A percentile compares a stretch with the other conserved stretches of the same genome.
Evolutionary conservation across 2,329 filamentous ascomycete species (phyloP).

Genomic region (Diplodia seriata): DNA sequence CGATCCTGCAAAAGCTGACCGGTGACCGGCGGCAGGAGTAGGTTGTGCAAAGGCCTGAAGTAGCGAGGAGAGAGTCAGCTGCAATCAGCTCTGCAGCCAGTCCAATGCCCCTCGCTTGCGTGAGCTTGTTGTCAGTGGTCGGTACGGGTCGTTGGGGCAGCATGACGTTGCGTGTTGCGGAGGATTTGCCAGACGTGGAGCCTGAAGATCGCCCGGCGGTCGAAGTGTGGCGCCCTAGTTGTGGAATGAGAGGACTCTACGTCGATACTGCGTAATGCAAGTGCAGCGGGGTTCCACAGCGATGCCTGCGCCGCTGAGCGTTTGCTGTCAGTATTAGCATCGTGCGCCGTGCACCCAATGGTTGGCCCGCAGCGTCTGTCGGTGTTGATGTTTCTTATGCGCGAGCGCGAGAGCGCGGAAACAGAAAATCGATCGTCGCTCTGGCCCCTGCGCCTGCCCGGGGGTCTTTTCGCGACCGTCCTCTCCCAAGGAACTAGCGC

Average conservation of each 20-base stretch:
- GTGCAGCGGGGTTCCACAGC: neutral
- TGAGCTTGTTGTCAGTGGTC: neutral
- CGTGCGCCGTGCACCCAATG: neutral
- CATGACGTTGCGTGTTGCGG: slow-evolving; percentile 13
- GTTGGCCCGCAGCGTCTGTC: neutral
- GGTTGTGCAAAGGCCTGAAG: too few species aligned
- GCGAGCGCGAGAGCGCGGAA: neutral
- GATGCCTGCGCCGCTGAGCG: neutral
- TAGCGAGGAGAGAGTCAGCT: too few species aligned
- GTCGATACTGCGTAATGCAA: neutral
- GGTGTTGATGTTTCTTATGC: neutral
- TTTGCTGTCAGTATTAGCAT: neutral
- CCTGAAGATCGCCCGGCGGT: slow-evolving; percentile 10
- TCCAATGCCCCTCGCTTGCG: neutral
- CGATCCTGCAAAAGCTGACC: neutral
- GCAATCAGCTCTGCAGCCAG: neutral
- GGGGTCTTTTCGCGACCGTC: slow-evolving; percentile 1
- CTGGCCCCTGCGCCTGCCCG: neutral
- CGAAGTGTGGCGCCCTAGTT: slow-evolving; percentile 4
- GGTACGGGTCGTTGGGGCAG: neutral
- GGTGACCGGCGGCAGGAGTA: too few species aligned
- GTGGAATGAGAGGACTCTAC: neutral
- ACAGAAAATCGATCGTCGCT: neutral
- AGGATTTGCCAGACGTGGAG: slow-evolving; percentile 8
- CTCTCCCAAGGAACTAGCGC: neutral